phyloP scores from a whole-genome alignment of 306 rosid species.

The Rosa chinensis region DNA sequence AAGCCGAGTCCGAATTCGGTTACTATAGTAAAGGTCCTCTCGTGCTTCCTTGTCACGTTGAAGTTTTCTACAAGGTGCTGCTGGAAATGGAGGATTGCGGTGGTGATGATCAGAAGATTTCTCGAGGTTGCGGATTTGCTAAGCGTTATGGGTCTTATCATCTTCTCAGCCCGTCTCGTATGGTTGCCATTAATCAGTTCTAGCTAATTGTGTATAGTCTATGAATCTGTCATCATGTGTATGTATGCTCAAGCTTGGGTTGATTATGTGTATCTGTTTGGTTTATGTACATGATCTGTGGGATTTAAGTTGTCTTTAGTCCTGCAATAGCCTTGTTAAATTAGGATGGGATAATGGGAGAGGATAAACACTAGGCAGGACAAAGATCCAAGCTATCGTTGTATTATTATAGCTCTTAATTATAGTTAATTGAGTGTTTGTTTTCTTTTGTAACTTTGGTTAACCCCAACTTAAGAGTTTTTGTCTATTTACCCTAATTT shows the following conservation, averaged over 20 bases:
- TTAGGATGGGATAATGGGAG: neutral
- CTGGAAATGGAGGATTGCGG: constrained; percentile 58
- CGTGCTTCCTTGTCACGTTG: constrained; percentile 70
- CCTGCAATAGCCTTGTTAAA: neutral
- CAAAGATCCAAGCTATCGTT: neutral
- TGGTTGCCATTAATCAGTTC: constrained; percentile 44
- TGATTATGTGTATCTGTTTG: neutral
- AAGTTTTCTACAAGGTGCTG: constrained; percentile 56
- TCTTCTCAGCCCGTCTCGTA: constrained; percentile 47
- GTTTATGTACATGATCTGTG: neutral
- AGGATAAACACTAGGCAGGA: neutral
- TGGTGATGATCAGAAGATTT: constrained; percentile 13
- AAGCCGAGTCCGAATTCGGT: constrained; percentile 85
- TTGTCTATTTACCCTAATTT: too few relatives aligned
- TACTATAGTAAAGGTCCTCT: constrained; percentile 68
- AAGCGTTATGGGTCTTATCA: constrained; percentile 49
- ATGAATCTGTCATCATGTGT: neutral
- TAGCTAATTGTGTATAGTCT: neutral
- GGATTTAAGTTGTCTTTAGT: constrained; percentile 2
- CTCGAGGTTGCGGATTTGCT: constrained; percentile 40
- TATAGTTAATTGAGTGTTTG: neutral
- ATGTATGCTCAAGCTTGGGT: neutral
- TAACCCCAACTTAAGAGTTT: neutral
- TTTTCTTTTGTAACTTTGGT: neutral
- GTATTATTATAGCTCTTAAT: neutral